Conservation (phyloP, 306 rosid genomes). For the Dalbergia cultrata region DNA sequence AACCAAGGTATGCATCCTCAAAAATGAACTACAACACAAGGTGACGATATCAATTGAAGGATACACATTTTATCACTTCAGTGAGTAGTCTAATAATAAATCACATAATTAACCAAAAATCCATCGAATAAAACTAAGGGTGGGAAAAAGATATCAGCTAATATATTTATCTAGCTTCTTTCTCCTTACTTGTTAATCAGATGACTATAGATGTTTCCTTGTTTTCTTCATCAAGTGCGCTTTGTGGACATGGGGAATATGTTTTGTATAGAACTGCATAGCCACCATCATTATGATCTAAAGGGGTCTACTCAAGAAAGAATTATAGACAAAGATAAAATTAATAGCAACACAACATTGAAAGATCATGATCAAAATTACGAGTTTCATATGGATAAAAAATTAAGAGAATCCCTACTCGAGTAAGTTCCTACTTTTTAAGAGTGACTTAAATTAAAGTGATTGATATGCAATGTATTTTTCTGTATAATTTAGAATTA, state of each 20-base stretch:
- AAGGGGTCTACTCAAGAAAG: constrained; percentile 95
- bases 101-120: too few species aligned
- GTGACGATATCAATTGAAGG: not conserved
- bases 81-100: too few species aligned
- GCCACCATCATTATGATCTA: constrained; percentile 92
- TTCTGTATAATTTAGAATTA: not conserved
- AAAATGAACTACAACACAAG: too few species aligned
- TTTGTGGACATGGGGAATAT: constrained; percentile 99
- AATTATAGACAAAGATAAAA: constrained; percentile 68
- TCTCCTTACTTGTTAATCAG: constrained; percentile 30
- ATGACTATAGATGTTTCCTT: constrained; percentile 33
- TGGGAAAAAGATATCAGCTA: constrained; percentile 81
- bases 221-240: constrained; percentile 72
- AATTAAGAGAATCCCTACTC: constrained; percentile 79
- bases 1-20: too few species aligned
- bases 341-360: constrained; percentile 69
- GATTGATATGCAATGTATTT: constrained; percentile 29
- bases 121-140: constrained; percentile 81
- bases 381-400: constrained; percentile 93
- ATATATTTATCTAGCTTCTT: constrained; percentile 41
- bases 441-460: constrained; percentile 19
- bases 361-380: constrained; percentile 88
- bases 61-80: not conserved
- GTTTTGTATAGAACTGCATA: constrained; percentile 88
- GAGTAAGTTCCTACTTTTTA: constrained; percentile 63